Evolutionary conservation across 2,329 filamentous ascomycete species (phyloP).

Genomic region (Exophiala sp.): DNA sequence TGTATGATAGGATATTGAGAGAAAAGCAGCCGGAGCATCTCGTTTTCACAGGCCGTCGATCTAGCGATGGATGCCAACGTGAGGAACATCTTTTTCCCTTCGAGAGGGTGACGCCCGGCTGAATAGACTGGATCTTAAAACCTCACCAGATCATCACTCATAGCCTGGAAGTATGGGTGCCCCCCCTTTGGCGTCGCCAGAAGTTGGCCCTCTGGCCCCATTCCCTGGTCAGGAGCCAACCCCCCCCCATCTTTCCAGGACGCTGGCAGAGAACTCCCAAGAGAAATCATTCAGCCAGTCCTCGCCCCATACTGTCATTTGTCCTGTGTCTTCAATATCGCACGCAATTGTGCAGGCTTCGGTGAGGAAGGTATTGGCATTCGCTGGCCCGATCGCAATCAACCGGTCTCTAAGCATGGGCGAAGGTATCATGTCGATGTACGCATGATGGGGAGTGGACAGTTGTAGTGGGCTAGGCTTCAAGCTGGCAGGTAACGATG

Average conservation of each 20-base stretch:
- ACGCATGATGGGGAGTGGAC: slow-evolving; percentile 38
- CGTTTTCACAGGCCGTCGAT: slow-evolving; percentile 2
- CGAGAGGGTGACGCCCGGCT: background rate
- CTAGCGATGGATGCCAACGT: background rate
- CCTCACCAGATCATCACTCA: slow-evolving; percentile 21
- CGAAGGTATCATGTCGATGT: slow-evolving; percentile 41
- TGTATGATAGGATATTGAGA: slow-evolving; percentile 1
- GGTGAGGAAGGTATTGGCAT: slow-evolving; percentile 36
- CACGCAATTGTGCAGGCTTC: slow-evolving; percentile 36
- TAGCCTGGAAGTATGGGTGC: slow-evolving; percentile 35
- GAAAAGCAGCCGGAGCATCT: background rate
- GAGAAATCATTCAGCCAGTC: slow-evolving; percentile 40
- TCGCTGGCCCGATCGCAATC: slow-evolving; percentile 34
- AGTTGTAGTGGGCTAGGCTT: slow-evolving; percentile 39
- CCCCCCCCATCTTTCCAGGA: slow-evolving; percentile 38
- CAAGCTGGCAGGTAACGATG: slow-evolving; percentile 33
- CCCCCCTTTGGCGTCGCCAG: slow-evolving; percentile 39
- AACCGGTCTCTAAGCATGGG: slow-evolving; percentile 38
- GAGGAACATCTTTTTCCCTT: background rate
- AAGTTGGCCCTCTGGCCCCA: slow-evolving; percentile 40
- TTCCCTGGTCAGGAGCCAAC: slow-evolving; percentile 36
- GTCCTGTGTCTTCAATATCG: slow-evolving; percentile 36
- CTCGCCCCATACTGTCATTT: slow-evolving; percentile 42
- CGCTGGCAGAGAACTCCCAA: slow-evolving; percentile 40
- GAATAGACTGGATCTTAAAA: background rate